Conservation (phyloP, 2,329 filamentous ascomycete genomes). For the Ophiostoma sp. region DNA sequence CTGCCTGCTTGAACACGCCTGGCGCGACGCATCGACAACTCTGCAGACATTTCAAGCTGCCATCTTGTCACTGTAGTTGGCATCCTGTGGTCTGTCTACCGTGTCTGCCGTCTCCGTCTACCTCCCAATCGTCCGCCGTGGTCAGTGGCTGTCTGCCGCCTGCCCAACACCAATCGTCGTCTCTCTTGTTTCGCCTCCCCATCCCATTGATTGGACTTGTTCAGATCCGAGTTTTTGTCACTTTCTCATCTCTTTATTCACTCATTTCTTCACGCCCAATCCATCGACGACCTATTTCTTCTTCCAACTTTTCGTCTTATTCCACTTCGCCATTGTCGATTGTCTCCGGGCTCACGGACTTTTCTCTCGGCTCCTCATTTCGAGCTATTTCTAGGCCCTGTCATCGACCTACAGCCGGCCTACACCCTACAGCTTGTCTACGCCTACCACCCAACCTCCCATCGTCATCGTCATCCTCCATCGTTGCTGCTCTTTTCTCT, state of each 20-base stretch:
- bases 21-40: not conserved
- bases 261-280: not conserved
- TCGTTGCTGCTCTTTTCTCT: not conserved
- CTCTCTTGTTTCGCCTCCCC: not conserved
- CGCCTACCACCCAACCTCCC: not conserved
- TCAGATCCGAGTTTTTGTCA: not conserved
- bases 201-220: conserved; percentile 2
- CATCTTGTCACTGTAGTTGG: not conserved
- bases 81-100: not conserved
- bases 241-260: not conserved
- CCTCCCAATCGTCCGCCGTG: not conserved
- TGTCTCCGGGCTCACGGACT: not conserved
- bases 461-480: conserved; percentile 5
- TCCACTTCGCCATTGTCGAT: conserved; percentile 7
- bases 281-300: not conserved
- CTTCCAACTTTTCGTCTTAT: not conserved
- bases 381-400: conserved; percentile 4
- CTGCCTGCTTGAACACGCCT: not conserved
- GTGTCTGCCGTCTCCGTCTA: not conserved
- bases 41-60: conserved; percentile 2
- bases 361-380: conserved; percentile 12
- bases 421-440: not conserved
- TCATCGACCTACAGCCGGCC: not conserved
- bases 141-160: not conserved
- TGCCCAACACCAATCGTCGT: not conserved